Conservation (phyloP, 176 grass and related monocot species). For the Carex kokanica region DNA sequence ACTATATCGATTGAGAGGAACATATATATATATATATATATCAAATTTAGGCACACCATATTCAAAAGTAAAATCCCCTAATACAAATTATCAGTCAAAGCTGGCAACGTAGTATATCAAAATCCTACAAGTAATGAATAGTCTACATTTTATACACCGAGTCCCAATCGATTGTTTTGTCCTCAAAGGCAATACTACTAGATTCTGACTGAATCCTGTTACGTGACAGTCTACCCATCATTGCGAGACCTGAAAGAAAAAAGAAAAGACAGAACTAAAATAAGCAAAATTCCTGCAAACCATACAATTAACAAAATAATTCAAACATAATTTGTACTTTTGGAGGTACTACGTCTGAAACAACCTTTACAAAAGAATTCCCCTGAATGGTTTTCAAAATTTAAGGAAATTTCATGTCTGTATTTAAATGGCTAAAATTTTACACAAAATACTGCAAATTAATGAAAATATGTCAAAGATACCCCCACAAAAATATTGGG, state of each 20-base stretch:
- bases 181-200: slow-evolving; percentile 51
- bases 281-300: not conserved
- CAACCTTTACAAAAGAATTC: not conserved
- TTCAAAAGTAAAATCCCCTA: slow-evolving; percentile 2
- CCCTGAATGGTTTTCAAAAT: not conserved
- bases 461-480: not conserved
- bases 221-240: slow-evolving; percentile 65
- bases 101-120: not conserved
- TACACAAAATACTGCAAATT: not conserved
- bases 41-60: not conserved
- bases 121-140: not conserved
- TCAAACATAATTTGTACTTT: not conserved
- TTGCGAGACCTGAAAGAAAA: slow-evolving; percentile 68
- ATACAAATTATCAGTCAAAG: slow-evolving; percentile 10
- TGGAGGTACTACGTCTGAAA: not conserved
- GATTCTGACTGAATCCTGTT: slow-evolving; percentile 63
- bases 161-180: slow-evolving; percentile 76
- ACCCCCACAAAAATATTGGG: not conserved
- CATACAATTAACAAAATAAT: not conserved
- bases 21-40: not conserved
- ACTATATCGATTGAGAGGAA: not conserved
- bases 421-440: not conserved
- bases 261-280: not conserved
- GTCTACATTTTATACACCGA: slow-evolving; percentile 62
- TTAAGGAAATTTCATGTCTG: not conserved